Evolutionary conservation across 805 yeast genomes (phyloP).

Genomic region (Lachancea waltii): DNA sequence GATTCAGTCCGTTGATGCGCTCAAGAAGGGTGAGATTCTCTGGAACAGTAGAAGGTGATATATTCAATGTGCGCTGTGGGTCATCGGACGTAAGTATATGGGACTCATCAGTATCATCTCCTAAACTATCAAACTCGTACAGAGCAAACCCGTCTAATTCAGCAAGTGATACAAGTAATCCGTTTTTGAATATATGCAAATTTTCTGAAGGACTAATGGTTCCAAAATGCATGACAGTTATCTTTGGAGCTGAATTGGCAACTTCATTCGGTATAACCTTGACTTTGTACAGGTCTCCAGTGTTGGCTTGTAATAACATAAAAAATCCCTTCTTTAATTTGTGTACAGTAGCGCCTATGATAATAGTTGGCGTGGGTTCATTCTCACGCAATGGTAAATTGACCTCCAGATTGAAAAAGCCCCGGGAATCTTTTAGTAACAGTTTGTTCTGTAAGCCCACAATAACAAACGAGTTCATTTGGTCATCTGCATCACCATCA

Average conservation of each 20-base stretch:
- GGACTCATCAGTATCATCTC: constrained; percentile 44
- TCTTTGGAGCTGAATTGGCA: constrained; percentile 31
- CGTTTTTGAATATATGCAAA: constrained; percentile 61
- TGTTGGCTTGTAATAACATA: constrained; percentile 57
- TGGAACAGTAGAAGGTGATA: constrained; percentile 33
- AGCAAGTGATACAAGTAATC: constrained; percentile 64
- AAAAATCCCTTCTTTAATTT: constrained; percentile 57
- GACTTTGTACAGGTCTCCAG: constrained; percentile 73
- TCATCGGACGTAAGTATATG: constrained; percentile 27
- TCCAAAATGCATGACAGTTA: constrained; percentile 67
- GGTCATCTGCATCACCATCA: constrained; percentile 51
- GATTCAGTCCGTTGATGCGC: constrained; percentile 40
- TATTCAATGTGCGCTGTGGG: constrained; percentile 28
- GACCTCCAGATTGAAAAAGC: constrained; percentile 34
- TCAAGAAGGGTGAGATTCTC: constrained; percentile 58
- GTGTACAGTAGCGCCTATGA: constrained; percentile 59
- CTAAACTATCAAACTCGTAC: constrained; percentile 76
- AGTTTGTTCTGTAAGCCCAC: constrained; percentile 54
- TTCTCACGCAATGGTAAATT: constrained; percentile 49
- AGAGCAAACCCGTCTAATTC: constrained; percentile 56
- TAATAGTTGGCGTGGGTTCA: constrained; percentile 25
- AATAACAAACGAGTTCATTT: constrained; percentile 37
- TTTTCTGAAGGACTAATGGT: constrained; percentile 55
- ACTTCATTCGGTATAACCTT: constrained; percentile 41
- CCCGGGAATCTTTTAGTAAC: constrained; percentile 42